Evolutionary conservation across 2,329 filamentous ascomycete genomes (phyloP), one percentile per base, ranked within the genome.

Genomic region (Pyrenochaeta sp.): DNA sequence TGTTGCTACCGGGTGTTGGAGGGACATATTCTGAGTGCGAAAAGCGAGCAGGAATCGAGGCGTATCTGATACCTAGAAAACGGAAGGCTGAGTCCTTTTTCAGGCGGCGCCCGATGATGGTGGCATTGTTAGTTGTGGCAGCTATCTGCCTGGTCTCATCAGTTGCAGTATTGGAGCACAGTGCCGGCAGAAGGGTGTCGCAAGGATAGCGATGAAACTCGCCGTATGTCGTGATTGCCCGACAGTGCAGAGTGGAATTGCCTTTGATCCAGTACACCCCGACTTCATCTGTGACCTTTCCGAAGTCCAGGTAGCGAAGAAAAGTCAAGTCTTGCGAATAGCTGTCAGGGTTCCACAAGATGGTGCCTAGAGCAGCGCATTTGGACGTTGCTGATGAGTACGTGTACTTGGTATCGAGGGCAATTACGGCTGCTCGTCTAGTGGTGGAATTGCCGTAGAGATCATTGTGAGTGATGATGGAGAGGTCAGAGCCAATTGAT

Each of bases 11-110:
- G 9, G 44, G 41, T 22, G 41, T 28, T 3, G 51, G 51, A 11
- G 54, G 72, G 15, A 63, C 49, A 44, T 78, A 77, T 1, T 65
- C 62, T 0, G 77, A 71, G 48, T 81, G 74, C 1, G 69, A 71
- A 55, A 79, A 80, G 13, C 77, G 67, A 39, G 70, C 56, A 1
- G 77, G 76, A 39, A 72, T 67, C 0, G 70, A 51, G 3, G 75
- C 77, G 47, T 79, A 80, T 38, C 75, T 72, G 22, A 81, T 61
- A 11, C 78, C 78, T 13, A 78, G 65, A 52, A 81, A 81, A 5
- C 78, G 76, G 53, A 81, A 82, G 9, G 73, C 73, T 11, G 32
- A 37, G 17, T 24, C 41, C 15, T 73, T 65, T n/a, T 67, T 71
- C 43, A 79, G 75, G 10, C 77, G 74, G 43, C 72, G 77, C 1